phyloP scores from a whole-genome alignment of 78 protist genomes.

The Pigoraptor vietnamica region DNA sequence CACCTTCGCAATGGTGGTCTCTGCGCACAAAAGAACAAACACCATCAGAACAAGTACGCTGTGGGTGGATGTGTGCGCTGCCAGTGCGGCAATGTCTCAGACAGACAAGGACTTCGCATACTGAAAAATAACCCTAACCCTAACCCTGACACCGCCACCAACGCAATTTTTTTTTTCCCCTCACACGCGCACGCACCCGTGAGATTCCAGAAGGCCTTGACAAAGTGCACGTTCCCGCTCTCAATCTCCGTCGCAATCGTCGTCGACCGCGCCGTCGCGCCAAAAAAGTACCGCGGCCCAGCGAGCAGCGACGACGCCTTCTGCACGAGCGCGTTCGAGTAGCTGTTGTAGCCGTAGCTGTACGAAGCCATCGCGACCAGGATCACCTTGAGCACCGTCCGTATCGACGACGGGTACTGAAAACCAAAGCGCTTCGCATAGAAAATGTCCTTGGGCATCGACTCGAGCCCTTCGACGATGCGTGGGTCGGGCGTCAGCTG shows the following conservation, averaged over 20 bases:
- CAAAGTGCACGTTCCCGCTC: not conserved
- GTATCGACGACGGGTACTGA: not conserved
- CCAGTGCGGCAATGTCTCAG: too few species aligned
- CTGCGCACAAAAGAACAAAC: too few species aligned
- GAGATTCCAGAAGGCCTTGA: constrained; percentile 11
- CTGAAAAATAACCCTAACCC: too few species aligned
- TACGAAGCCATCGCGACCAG: not conserved
- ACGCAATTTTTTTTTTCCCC: too few species aligned
- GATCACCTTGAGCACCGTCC: not conserved
- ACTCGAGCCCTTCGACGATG: not conserved
- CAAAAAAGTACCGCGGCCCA: not conserved
- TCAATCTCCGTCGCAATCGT: not conserved
- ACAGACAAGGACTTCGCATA: too few species aligned
- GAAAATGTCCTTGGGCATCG: not conserved
- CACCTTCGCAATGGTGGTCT: too few species aligned
- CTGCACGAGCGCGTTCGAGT: not conserved
- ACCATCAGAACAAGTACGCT: too few species aligned
- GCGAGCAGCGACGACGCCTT: not conserved
- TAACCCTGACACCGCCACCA: too few species aligned
- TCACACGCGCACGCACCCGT: too few species aligned
- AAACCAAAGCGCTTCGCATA: not conserved
- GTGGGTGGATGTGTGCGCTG: too few species aligned
- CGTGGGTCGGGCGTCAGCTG: not conserved
- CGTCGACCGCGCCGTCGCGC: not conserved
- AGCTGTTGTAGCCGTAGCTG: not conserved